phyloP scores from a whole-genome alignment of 2,329 filamentous ascomycete species.

The Drechslerella coelobrocha region DNA sequence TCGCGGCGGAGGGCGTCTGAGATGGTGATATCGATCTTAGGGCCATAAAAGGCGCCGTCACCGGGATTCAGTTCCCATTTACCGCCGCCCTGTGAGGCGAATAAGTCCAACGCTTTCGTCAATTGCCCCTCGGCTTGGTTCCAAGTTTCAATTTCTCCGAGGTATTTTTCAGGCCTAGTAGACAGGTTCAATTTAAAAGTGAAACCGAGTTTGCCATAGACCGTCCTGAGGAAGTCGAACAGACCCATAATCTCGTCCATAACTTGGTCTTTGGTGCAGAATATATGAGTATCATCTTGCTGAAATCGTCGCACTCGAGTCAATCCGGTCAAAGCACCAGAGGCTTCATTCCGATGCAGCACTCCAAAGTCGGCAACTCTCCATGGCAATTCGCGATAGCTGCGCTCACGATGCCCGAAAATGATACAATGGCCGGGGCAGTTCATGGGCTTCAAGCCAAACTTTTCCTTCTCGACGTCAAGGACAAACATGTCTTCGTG shows the following conservation, averaged over 20 bases:
- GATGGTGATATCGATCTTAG: constrained; percentile 97
- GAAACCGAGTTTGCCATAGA: constrained; percentile 85
- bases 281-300: constrained; percentile 96
- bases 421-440: constrained; percentile 93
- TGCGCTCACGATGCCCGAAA: constrained; percentile 81
- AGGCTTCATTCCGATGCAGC: constrained; percentile 92
- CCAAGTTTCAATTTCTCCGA: constrained; percentile 88
- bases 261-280: constrained; percentile 84
- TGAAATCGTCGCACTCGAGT: constrained; percentile 93
- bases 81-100: constrained; percentile 68
- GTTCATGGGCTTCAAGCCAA: constrained; percentile 96
- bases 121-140: constrained; percentile 83
- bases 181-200: constrained; percentile 94
- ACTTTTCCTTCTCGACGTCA: constrained; percentile 79
- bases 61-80: constrained; percentile 91
- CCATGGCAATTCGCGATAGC: constrained; percentile 88
- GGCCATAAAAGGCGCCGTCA: constrained; percentile 97
- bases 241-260: constrained; percentile 77
- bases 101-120: constrained; percentile 78
- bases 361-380: constrained; percentile 95
- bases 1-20: constrained; percentile 84
- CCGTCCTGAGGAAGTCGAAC: constrained; percentile 82
- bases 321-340: constrained; percentile 85
- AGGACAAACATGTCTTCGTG: constrained; percentile 96
- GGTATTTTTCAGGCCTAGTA: constrained; percentile 85